A percentile compares a stretch with the other conserved stretches of the same genome.
These are phyloP conservation scores for Lophiotrema nucula DNA, from an alignment of 495 filamentous ascomycete species.

Conservation along the genomic window DNA sequence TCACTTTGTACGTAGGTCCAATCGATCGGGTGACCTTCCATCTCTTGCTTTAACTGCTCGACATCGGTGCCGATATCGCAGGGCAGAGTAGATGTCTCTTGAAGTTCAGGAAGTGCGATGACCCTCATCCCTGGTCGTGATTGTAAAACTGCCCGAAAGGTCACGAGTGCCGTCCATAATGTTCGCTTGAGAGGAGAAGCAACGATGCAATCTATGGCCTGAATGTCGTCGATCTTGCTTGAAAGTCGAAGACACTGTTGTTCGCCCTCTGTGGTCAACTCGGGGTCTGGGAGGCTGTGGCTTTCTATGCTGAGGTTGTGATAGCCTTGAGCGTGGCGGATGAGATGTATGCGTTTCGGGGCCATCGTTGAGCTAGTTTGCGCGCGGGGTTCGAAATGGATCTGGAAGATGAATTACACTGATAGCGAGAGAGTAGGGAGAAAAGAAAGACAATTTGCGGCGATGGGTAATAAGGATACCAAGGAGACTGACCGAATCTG, in stretches of 20 bases:
- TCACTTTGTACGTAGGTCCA: conserved; percentile 56
- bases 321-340: conserved; percentile 60
- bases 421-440: no score
- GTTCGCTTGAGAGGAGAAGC: conserved; percentile 84
- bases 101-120: conserved; percentile 72
- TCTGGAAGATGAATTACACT: no score
- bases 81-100: conserved; percentile 73
- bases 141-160: conserved; percentile 59
- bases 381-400: no score
- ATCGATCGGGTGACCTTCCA: conserved; percentile 63
- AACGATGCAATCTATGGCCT: conserved; percentile 66
- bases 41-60: conserved; percentile 55
- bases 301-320: conserved; percentile 65
- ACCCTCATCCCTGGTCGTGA: conserved; percentile 52
- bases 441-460: no score
- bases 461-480: no score
- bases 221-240: conserved; percentile 58
- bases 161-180: conserved; percentile 72
- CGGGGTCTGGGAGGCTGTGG: conserved; percentile 68
- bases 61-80: conserved; percentile 74
- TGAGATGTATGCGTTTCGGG: conserved; percentile 30
- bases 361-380: conserved; percentile 20
- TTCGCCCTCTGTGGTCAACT: conserved; percentile 73
- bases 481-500: no score
- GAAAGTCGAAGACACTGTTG: conserved; percentile 68